Conservation (phyloP, 306 rosid species). For the Quercus glauca region DNA sequence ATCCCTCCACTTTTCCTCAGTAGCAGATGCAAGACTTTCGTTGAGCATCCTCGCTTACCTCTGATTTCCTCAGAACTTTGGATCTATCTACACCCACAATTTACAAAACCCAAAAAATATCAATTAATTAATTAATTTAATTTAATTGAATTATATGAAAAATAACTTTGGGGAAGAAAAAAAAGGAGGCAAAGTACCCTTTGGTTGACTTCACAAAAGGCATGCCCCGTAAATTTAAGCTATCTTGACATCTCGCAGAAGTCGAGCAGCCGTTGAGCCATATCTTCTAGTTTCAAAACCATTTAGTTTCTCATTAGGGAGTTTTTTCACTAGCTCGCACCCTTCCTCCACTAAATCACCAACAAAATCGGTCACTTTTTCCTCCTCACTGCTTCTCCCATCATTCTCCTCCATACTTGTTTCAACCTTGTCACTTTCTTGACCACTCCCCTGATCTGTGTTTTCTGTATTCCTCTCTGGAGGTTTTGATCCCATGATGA, state of each 20-base stretch:
- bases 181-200: too few species aligned
- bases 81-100: too few species aligned
- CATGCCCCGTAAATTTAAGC: conserved; percentile 13
- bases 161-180: too few species aligned
- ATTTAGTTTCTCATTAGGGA: conserved; percentile 40
- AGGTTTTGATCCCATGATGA: conserved; percentile 54
- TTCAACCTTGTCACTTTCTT: conserved; percentile 32
- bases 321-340: conserved; percentile 17
- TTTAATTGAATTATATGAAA: too few species aligned
- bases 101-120: too few species aligned
- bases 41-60: too few species aligned
- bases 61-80: too few species aligned
- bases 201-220: neutral
- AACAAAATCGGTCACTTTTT: conserved; percentile 20
- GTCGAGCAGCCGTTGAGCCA: conserved; percentile 88
- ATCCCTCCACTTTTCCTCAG: too few species aligned
- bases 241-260: conserved; percentile 71
- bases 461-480: conserved; percentile 30
- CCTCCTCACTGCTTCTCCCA: conserved; percentile 25
- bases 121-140: too few species aligned
- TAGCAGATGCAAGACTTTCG: too few species aligned
- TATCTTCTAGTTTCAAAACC: conserved; percentile 88
- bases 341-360: conserved; percentile 38
- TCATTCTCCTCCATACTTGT: conserved; percentile 24
- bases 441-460: conserved; percentile 15